Conservation (phyloP, 495 filamentous ascomycete species). For the Lepidopterella palustris region DNA sequence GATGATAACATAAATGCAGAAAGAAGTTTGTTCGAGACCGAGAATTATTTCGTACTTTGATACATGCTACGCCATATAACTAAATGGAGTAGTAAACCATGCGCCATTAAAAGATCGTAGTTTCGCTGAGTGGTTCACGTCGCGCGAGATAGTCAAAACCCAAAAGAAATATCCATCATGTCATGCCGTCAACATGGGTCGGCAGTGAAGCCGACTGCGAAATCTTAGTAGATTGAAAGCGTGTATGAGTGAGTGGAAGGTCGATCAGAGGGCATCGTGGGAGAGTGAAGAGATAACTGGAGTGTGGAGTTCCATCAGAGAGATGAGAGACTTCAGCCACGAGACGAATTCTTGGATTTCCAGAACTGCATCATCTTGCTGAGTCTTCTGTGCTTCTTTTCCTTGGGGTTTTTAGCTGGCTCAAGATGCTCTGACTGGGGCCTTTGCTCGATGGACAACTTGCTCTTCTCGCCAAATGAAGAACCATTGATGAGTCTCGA, state of each 20-base stretch:
- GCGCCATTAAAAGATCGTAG: conserved; percentile 28
- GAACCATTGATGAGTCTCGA: conserved; percentile 69
- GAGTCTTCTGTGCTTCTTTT: conserved; percentile 62
- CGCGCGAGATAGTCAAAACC: conserved; percentile 14
- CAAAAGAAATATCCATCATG: conserved; percentile 18
- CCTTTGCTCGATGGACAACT: conserved; percentile 68
- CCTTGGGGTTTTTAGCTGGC: conserved; percentile 54
- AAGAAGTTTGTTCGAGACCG: not conserved
- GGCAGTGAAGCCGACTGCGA: conserved; percentile 4
- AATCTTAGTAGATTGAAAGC: conserved; percentile 9
- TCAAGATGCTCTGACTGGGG: conserved; percentile 45
- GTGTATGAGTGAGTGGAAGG: not conserved
- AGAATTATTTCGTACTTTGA: conserved; percentile 4
- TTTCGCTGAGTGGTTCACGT: conserved; percentile 23
- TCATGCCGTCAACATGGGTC: conserved; percentile 24
- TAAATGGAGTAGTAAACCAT: conserved; percentile 4
- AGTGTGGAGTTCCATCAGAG: not conserved
- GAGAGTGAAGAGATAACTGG: not conserved
- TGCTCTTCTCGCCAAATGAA: conserved; percentile 71
- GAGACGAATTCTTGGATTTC: conserved; percentile 44
- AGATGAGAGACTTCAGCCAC: not conserved
- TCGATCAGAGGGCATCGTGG: not conserved
- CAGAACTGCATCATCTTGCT: conserved; percentile 82
- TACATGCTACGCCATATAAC: conserved; percentile 16
- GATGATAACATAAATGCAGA: not conserved